Evolutionary conservation across 2,329 filamentous ascomycete species (phyloP), one percentile per base, ranked within the genome.

Genomic region (Dothideomycetidae sp.): DNA sequence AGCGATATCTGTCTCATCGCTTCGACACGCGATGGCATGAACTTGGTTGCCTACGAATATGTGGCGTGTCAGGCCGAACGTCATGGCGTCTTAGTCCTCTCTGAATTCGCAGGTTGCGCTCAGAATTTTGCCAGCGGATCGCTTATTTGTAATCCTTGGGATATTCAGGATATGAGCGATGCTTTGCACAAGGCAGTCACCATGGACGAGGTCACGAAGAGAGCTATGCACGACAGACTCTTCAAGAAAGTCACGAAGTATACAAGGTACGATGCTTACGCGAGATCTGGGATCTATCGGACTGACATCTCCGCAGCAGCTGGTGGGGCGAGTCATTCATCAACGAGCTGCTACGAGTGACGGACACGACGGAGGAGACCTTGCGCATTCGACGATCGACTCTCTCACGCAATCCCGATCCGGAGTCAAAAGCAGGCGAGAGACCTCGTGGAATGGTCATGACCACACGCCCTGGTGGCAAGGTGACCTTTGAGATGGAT

Each of bases 1-100:
- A 90, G 84, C 3, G 90, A 94, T 54, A 82, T 84, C 31, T 93
- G 86, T 55, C 72, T 96, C 10, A 88, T 93, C 26, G 92, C 81
- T 5, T 94, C 82, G 2, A 96, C 83, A n/a, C 80, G 90, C 34
- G 90, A 98, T 55, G 90, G 90, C 53, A 98, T 98, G 90, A 98
- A 98, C 33, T 40, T 41, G 12, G 93, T 86, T 13, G 92, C 84
- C 55, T 66, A 96, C 48, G 90, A 96, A 59, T 96, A 94, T 55
- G 77, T 96, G 40, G 72, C 93, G 41, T 93, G 84, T 57, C 88
- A 96, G 59, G 81, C 83, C 51, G 79, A 90, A 45, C 78, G 77
- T 40, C 76, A 86, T 48, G 82, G 86, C 1, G 88, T 86, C 2
- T 66, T 96, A 32, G 94, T 96, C 47, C 72, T 96, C 15, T 94